Conservation (phyloP, 23 red algal genomes). For the Gracilaria vermiculophylla region DNA sequence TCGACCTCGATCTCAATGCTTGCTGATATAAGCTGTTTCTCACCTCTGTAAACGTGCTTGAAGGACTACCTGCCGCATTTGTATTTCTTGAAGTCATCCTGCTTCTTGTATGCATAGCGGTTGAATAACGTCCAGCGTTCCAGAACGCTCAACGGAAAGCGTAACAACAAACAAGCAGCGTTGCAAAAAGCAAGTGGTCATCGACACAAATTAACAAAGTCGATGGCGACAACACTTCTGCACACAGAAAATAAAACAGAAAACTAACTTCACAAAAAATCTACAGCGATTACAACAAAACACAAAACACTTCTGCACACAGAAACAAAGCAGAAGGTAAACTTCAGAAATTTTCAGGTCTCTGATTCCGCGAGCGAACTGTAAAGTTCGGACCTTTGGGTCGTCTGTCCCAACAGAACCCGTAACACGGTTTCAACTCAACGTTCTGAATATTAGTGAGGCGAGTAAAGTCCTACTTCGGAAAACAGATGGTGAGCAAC, state of each 20-base stretch:
- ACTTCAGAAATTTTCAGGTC: background rate
- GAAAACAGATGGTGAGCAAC: background rate
- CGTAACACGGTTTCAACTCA: background rate
- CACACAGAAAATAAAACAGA: background rate
- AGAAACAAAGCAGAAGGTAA: too few relatives aligned
- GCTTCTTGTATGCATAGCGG: too few relatives aligned
- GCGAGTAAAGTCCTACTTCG: background rate
- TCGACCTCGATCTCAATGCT: too few relatives aligned
- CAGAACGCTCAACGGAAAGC: background rate
- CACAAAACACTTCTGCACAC: too few relatives aligned
- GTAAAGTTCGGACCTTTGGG: background rate
- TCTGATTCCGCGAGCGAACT: background rate
- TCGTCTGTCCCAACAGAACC: background rate
- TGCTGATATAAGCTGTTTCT: too few relatives aligned
- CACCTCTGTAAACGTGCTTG: too few relatives aligned
- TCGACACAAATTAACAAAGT: background rate
- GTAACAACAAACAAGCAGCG: background rate
- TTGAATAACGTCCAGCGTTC: too few relatives aligned
- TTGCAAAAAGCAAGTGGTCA: background rate
- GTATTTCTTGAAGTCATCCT: too few relatives aligned
- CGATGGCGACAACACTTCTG: background rate
- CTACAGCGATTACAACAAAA: too few relatives aligned
- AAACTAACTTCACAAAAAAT: too few relatives aligned
- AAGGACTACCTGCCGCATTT: too few relatives aligned
- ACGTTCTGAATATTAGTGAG: background rate